Evolutionary conservation across 176 grass and related monocot species (phyloP), one percentile per base, ranked within the genome.

Genomic region (Oryza nivara): DNA sequence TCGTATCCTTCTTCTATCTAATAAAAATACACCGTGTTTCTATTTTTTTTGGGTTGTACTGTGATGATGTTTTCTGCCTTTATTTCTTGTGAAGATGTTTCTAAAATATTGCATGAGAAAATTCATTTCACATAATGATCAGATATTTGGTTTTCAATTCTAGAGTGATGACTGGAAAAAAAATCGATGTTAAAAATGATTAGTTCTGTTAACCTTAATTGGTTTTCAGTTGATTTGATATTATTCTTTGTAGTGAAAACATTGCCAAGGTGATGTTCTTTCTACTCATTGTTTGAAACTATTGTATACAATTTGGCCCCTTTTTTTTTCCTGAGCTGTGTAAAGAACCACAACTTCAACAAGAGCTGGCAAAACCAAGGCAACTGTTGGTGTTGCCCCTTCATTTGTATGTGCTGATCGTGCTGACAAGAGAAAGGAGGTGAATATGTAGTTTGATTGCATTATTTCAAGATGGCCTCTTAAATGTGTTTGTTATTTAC

Each of bases 391-490:
- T 1, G 46, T 80, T 84, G 67, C 90, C 34, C 93, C 93, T 67
- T 78, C 88, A 74, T 95, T 95, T 80, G 86, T 82, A 80, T 84
- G 87, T 47, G 86, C 67, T 20, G 80, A 92, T 16, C 93, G 93
- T 78, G 93, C 93, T 81, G 93, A 92, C 71, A 95, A 88, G 88
- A 89, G 93, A 65, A 95, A 58, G 70, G 85, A 95, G 93, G 93
- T 94, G 20, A 11, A 45, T 69, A 75, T 40, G 40, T 60, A 41
- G 49, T 85, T 70, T 74, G 38, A 26, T 86, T 70, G 17, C 12
- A 56, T 30, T 79, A 68, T 80, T 83, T 85, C 10, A 35, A n/a
- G 19, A 66, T 40, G 64, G 3, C 20, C 46, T 45, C 19, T 81
- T 84, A 58, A 48, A 66, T 82, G 4, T 32, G 22, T 38, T 30